These are phyloP conservation scores for Aspergillus latus DNA, from an alignment of 2,329 filamentous ascomycete species.

Conservation along the genomic window DNA sequence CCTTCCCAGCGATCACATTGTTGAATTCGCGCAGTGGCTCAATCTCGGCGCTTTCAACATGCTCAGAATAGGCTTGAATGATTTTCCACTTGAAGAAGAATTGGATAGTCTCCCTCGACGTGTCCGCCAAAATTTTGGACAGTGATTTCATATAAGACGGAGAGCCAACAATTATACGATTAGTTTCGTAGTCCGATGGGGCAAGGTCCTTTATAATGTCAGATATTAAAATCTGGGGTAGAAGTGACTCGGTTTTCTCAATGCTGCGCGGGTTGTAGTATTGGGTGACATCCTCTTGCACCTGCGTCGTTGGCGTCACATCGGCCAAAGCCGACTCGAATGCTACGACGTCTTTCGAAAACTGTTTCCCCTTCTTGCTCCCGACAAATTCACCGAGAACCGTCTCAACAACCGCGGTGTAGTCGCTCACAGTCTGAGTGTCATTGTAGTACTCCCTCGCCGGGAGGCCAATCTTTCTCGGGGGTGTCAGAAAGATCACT, in stretches of 20 bases:
- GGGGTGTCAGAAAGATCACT: conserved; percentile 48
- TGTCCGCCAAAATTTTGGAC: conserved; percentile 55
- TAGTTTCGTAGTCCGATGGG: conserved; percentile 51
- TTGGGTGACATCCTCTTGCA: conserved; percentile 63
- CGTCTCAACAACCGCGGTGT: conserved; percentile 47
- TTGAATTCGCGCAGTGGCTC: conserved; percentile 60
- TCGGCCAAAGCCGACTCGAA: conserved; percentile 63
- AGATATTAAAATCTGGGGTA: conserved; percentile 58
- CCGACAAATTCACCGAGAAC: conserved; percentile 44
- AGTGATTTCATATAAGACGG: conserved; percentile 62
- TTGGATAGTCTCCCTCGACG: conserved; percentile 57
- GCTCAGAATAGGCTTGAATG: conserved; percentile 53
- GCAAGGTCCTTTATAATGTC: conserved; percentile 54
- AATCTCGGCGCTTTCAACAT: conserved; percentile 60
- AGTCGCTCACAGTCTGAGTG: conserved; percentile 53
- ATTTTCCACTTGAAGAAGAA: conserved; percentile 66
- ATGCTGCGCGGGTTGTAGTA: conserved; percentile 65
- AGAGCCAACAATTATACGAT: conserved; percentile 59
- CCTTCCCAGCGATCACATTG: conserved; percentile 62
- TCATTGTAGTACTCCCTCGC: conserved; percentile 63
- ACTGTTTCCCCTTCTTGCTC: conserved; percentile 27
- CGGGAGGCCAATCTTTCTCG: conserved; percentile 56
- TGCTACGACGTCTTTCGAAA: conserved; percentile 49
- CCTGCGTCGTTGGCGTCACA: conserved; percentile 58
- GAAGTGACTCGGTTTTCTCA: conserved; percentile 54